Base-by-base conservation (phyloP, 2,329 filamentous ascomycete genomes). In the Chalaropsis ovoidea region DNA sequence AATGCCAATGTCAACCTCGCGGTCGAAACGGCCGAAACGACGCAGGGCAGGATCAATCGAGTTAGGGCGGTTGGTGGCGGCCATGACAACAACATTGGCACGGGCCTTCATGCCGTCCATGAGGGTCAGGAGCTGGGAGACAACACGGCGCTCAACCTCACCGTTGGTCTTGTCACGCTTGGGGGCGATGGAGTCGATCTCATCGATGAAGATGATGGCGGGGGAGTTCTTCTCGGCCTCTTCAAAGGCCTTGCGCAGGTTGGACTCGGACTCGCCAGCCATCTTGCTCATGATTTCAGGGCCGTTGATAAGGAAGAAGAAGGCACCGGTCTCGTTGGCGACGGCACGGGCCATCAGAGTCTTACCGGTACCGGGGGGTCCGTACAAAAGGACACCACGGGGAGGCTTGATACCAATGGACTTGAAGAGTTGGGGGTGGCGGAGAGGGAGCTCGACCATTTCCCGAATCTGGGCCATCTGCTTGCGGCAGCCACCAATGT, bases 211-310 rank as follows among this genome's bases (percentile, higher is more conserved):
- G 79, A 99, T 97, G 76, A 99, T 97, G 67, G 94, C 92, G 15
- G 94, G 94, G 0, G 93, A 96, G 81, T 97, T 97, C 86, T 97
- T 97, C 82, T 97, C 93, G 54, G 94, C 94, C 80, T 97, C 94
- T 77, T 97, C 94, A 73, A 99, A 99, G n/a, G 94, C 94, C 80
- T 97, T 97, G 73, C 94, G 88, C 71, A 99, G 79, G 77, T 97
- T 97, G 68, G 93, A 97, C 77, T 97, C 94, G 67, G 94, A 97
- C 78, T 99, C 94, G 84, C 94, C 94, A 68, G 94, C 94, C 94
- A 97, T 97, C 85, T 97, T 97, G 67, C 93, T 96, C 94, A 99
- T 97, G 80, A 99, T 97, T 77, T 97, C 94, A 63, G 94, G 94
- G 70, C 94, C 93, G 78, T 97, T 97, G 84, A 99, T 97, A 69